Evolutionary conservation across 2,329 filamentous ascomycete genomes (phyloP).

Genomic region (Sclerotinia borealis): DNA sequence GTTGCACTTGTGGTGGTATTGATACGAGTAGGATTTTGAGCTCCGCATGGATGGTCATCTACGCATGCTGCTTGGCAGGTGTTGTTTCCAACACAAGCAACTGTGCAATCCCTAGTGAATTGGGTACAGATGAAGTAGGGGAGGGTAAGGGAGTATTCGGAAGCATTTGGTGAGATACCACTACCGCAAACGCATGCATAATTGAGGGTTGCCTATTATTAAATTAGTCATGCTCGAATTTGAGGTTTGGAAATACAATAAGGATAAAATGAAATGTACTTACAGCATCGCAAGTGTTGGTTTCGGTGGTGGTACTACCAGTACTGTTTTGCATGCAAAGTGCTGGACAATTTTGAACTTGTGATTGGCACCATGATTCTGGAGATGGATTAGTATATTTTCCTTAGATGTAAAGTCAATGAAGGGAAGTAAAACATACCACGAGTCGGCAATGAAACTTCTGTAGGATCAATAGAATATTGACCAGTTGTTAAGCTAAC

Average conservation of each 20-base stretch:
- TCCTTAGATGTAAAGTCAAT: background rate
- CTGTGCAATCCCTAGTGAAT: slow-evolving; percentile 64
- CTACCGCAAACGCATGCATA: slow-evolving; percentile 69
- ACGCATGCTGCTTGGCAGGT: slow-evolving; percentile 56
- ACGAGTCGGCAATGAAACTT: slow-evolving; percentile 44
- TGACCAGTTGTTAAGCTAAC: slow-evolving; percentile 41
- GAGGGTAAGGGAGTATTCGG: slow-evolving; percentile 71
- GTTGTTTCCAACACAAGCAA: slow-evolving; percentile 49
- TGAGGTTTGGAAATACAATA: background rate
- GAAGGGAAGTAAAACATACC: slow-evolving; percentile 27
- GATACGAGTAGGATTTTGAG: slow-evolving; percentile 52
- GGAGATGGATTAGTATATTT: slow-evolving; percentile 8
- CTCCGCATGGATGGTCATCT: slow-evolving; percentile 66
- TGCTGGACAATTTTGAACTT: slow-evolving; percentile 59
- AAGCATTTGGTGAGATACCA: slow-evolving; percentile 61
- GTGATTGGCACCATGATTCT: slow-evolving; percentile 61
- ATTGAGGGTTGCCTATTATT: slow-evolving; percentile 47
- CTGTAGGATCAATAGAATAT: slow-evolving; percentile 57
- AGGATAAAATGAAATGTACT: slow-evolving; percentile 21
- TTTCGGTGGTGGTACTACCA: slow-evolving; percentile 39
- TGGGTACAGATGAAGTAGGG: slow-evolving; percentile 71
- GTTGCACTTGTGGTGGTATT: slow-evolving; percentile 48
- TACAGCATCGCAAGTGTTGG: slow-evolving; percentile 65
- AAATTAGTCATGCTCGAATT: background rate
- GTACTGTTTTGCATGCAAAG: slow-evolving; percentile 60